Conservation (phyloP, 257 asterid species). For the Solanum bulbocastanum region DNA sequence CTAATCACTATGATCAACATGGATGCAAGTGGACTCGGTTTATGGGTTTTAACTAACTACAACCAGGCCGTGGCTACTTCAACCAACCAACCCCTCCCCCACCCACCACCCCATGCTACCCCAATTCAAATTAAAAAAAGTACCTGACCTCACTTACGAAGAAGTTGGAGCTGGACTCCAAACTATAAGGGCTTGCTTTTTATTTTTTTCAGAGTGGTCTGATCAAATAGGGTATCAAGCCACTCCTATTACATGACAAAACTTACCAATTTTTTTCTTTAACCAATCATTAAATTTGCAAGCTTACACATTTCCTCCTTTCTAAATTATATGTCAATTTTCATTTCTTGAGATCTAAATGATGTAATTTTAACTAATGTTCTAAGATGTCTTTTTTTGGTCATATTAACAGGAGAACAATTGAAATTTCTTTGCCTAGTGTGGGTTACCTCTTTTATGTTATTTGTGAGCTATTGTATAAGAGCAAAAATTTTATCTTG, state of each 20-base stretch:
- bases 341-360: neutral
- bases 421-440: too few species aligned
- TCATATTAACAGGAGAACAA: neutral
- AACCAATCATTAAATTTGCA: neutral
- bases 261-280: neutral
- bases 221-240: neutral
- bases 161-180: too few species aligned
- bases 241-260: neutral
- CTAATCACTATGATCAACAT: too few species aligned
- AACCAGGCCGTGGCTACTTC: neutral
- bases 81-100: neutral
- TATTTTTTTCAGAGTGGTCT: too few species aligned
- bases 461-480: too few species aligned
- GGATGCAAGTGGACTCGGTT: too few species aligned
- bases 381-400: neutral
- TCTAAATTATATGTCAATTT: too few species aligned
- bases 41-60: neutral
- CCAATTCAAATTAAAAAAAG: too few species aligned
- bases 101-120: accelerated
- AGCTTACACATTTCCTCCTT: neutral
- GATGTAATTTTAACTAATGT: neutral
- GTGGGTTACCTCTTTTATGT: too few species aligned
- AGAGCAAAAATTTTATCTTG: too few species aligned
- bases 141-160: neutral
- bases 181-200: accelerated